A percentile compares a stretch with the other conserved stretches of the same genome.
These are phyloP conservation scores for Rutstroemia sp. DNA, from an alignment of 2,329 filamentous ascomycete species.

Conservation along the genomic window DNA sequence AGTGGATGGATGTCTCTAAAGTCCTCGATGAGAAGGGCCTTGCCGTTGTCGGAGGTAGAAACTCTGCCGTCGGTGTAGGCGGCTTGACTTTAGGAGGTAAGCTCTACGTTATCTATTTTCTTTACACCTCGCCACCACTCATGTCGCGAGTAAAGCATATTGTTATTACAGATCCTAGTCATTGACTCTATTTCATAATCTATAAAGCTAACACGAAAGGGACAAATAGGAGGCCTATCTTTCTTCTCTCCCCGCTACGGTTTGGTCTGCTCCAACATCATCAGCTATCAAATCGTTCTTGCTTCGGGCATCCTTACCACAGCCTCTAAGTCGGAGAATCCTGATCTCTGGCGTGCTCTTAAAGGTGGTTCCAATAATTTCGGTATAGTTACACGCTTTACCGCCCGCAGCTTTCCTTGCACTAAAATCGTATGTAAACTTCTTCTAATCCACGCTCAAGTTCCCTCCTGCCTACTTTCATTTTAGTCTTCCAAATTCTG, in stretches of 20 bases:
- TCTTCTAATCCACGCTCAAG: too few relatives aligned
- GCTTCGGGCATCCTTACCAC: slow-evolving; percentile 8
- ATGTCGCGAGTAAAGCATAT: background rate
- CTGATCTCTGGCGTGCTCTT: slow-evolving; percentile 14
- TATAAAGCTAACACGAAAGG: background rate
- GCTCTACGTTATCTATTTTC: background rate
- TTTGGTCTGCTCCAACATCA: slow-evolving; percentile 16
- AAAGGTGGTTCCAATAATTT: slow-evolving; percentile 19
- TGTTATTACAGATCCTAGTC: background rate
- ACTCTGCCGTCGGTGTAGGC: slow-evolving; percentile 20
- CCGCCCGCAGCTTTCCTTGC: slow-evolving; percentile 3
- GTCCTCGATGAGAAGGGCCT: slow-evolving; percentile 25
- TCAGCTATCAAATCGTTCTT: slow-evolving; percentile 15
- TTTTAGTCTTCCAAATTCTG: too few relatives aligned
- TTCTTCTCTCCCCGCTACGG: slow-evolving; percentile 17
- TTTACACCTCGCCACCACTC: background rate
- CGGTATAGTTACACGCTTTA: slow-evolving; percentile 14
- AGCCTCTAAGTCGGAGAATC: slow-evolving; percentile 9
- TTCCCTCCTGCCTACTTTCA: too few relatives aligned
- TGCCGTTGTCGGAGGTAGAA: slow-evolving; percentile 34
- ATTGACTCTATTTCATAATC: slow-evolving; percentile 41
- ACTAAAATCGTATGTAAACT: background rate
- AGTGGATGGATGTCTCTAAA: slow-evolving; percentile 29
- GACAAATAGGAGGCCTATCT: slow-evolving; percentile 13
- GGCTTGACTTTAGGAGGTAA: slow-evolving; percentile 20